These are phyloP conservation scores for Seiridium unicorne DNA, from an alignment of 2,329 filamentous ascomycete species.

Conservation along the genomic window DNA sequence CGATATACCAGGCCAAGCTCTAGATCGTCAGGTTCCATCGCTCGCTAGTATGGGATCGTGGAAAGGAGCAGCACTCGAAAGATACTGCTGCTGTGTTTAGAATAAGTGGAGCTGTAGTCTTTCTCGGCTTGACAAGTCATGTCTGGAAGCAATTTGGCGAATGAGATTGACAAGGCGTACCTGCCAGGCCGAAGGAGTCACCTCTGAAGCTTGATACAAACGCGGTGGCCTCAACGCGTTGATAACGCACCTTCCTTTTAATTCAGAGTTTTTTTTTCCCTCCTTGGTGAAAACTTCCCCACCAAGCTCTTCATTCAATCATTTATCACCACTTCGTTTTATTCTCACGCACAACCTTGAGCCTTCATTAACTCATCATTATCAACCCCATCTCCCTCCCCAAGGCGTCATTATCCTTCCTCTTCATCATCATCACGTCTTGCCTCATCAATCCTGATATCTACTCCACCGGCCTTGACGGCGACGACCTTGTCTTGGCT, in stretches of 20 bases:
- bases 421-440: no score
- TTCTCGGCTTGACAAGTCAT: not conserved
- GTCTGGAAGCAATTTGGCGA: constrained; percentile 2
- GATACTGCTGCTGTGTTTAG: not conserved
- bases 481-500: no score
- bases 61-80: not conserved
- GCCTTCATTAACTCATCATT: no score
- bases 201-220: no score
- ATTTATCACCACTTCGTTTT: no score
- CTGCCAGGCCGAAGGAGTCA: not conserved
- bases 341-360: no score
- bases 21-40: not conserved
- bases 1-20: not conserved
- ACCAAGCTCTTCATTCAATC: not conserved
- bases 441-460: no score
- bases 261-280: not conserved
- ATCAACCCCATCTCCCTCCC: no score
- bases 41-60: not conserved
- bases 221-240: no score
- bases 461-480: no score
- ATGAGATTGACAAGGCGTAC: not conserved
- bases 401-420: no score
- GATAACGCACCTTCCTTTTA: not conserved
- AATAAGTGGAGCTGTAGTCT: not conserved
- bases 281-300: not conserved